Base-by-base conservation (phyloP, 495 filamentous ascomycete genomes). In the Massariosphaeria phaeospora region DNA sequence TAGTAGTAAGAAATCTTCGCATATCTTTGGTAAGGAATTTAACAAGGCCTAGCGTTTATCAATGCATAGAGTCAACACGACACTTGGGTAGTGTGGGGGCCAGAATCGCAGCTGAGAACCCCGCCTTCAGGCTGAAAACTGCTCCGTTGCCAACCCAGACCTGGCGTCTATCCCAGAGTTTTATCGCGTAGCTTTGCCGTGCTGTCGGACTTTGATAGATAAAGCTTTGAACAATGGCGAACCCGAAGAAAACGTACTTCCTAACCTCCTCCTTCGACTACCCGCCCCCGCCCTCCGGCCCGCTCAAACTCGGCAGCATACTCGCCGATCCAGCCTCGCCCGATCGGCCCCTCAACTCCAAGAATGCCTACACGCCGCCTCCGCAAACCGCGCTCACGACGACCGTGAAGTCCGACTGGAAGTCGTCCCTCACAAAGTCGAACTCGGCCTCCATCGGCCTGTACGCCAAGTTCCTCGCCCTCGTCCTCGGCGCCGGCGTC, bases 211-310 rank as follows among this genome's bases (percentile, higher is more conserved):
- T n/a, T n/a, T n/a, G n/a, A n/a, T n/a, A n/a, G n/a, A n/a, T n/a
- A n/a, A n/a, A n/a, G n/a, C n/a, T n/a, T n/a, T n/a, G n/a, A n/a
- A n/a, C n/a, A n/a, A 52, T 52, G 48, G 48, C 48, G 12, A 52
- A 53, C 17, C 50, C 25, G 1, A 29, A 43, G 29, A 44, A 43
- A 21, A 33, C 39, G 8, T 53, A 44, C 35, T 53, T 53, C 27
- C 26, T 44, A 7, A 45, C 36, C 1, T 39, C 50, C n/a, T 44
- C 50, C 10, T 43, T 31, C 38, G 50, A 53, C 24, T 53, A 53
- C 21, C 48, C 48, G 1, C 46, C 41, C 10, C 36, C 36, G 18
- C 23, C 48, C 8, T 12, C 9, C 1, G 35, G 35, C n/a, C 33
- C 35, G 1, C 39, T 41, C 21, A 11, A n/a, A 8, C 50, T 53